Base-by-base conservation (phyloP, 2,329 filamentous ascomycete species). In the Fusarium miscanthi region DNA sequence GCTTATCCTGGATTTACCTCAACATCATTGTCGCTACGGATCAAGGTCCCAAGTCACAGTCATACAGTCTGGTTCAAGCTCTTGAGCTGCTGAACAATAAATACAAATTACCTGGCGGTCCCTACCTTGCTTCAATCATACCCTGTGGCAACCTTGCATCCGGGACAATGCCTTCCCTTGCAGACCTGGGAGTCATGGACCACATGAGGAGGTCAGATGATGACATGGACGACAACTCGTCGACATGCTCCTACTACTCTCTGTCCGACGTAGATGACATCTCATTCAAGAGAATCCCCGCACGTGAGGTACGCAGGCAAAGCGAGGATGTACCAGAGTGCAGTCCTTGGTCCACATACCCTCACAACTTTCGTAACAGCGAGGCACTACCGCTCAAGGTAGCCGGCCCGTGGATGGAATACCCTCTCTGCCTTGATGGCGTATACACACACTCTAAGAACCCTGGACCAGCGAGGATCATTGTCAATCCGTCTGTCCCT, bases 241-340 rank as follows among this genome's bases (percentile, higher is more conserved):
- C 63, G 10, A 38, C 54, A 27, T 56, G 37, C 37, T 66, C 63
- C 4, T 56, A 66, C 27, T 66, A 52, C 30, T 66, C 58, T 5
- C 59, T 66, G 6, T 13, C 63, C 2, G 51, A 58, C 2, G 37
- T 62, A 1, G 31, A 62, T 6, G 17, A 52, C n/a, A 25, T 31
- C 14, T 38, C 38, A 25, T 27, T 63, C 10, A 46, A 8, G 12
- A 25, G 30, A 17, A 46, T 66, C 12, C 43, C 51, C 13, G 58
- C 58, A 9, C 51, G 35, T 17, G 63, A 66, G 33, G 63, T 52
- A 9, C 51, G 51, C 11, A 52, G 35, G 33, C 63, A 66, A 21
- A 40, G 33, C 16, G 16, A 51, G 8, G 19, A 46, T 16, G 31
- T 63, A 4, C 63, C 63, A 12, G 25, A 31, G 21, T 48, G 9